These are phyloP conservation scores for Penicillium nordicum DNA, from an alignment of 2,329 filamentous ascomycete species.

Conservation along the genomic window DNA sequence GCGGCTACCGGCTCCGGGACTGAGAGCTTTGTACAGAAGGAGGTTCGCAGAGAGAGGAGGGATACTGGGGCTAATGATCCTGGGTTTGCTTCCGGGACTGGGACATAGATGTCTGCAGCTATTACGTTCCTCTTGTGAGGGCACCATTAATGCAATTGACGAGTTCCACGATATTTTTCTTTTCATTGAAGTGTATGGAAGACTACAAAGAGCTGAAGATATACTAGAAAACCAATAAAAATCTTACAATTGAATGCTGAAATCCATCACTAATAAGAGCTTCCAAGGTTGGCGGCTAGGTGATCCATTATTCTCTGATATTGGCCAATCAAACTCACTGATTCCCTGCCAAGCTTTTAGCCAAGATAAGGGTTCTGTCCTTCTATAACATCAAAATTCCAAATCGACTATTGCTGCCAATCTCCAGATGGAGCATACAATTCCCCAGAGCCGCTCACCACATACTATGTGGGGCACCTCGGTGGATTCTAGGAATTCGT, in stretches of 20 bases:
- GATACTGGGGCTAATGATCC: conserved; percentile 12
- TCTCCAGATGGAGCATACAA: neutral
- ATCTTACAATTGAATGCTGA: neutral
- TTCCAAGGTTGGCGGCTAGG: too few species aligned
- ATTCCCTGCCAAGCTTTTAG: neutral
- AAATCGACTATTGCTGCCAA: neutral
- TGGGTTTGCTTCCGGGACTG: neutral
- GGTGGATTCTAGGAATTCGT: neutral
- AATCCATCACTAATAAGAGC: neutral
- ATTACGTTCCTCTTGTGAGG: neutral
- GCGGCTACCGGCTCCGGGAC: conserved; percentile 16
- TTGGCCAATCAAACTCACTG: neutral
- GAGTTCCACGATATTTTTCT: conserved; percentile 1
- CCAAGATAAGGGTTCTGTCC: neutral
- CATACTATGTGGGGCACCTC: neutral
- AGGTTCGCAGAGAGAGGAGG: conserved; percentile 26
- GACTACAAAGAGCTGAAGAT: neutral
- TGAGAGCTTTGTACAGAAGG: conserved; percentile 19
- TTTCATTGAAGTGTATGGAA: conserved; percentile 11
- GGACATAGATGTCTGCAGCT: neutral
- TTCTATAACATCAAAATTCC: neutral
- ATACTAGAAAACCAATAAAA: neutral
- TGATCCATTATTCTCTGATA: neutral
- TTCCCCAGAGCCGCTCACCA: neutral
- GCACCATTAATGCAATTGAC: conserved; percentile 9